Percentiles rank a stretch among this genome's conserved stretches.
Evolutionary conservation across 129 eudicot species (phyloP).

Genomic region (Centrapalus pauciflorus): DNA sequence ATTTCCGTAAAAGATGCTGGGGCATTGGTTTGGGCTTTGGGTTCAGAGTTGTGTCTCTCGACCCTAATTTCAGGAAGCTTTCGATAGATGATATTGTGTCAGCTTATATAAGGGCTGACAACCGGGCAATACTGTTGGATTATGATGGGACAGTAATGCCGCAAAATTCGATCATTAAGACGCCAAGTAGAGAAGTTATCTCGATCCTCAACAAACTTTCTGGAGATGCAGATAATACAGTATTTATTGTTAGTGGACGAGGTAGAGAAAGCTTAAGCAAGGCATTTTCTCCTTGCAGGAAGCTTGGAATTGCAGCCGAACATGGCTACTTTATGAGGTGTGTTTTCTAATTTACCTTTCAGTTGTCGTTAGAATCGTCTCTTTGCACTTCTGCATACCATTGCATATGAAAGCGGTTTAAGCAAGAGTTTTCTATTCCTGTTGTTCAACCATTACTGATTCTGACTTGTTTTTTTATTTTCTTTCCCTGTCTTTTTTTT

Average conservation of each 20-base stretch:
- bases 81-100: conserved; percentile 64
- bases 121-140: conserved; percentile 79
- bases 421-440: background rate
- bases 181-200: conserved; percentile 67
- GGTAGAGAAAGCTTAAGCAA: conserved; percentile 71
- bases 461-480: too few relatives aligned
- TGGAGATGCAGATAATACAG: conserved; percentile 59
- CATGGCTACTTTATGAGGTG: conserved; percentile 93
- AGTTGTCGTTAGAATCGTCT: background rate
- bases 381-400: background rate
- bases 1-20: conserved; percentile 79
- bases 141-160: conserved; percentile 96
- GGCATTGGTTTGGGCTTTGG: conserved; percentile 89
- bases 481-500: background rate
- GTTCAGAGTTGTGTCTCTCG: conserved; percentile 76
- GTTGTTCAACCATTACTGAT: background rate
- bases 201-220: conserved; percentile 58
- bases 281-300: conserved; percentile 67
- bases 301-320: conserved; percentile 93
- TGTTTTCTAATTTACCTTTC: conserved; percentile 1
- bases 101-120: conserved; percentile 53
- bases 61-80: conserved; percentile 85
- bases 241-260: conserved; percentile 90
- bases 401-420: background rate
- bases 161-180: conserved; percentile 61